Evolutionary conservation across 2,329 filamentous ascomycete genomes (phyloP), one percentile per base, ranked within the genome.

Genomic region (Albifimbria verrucaria): DNA sequence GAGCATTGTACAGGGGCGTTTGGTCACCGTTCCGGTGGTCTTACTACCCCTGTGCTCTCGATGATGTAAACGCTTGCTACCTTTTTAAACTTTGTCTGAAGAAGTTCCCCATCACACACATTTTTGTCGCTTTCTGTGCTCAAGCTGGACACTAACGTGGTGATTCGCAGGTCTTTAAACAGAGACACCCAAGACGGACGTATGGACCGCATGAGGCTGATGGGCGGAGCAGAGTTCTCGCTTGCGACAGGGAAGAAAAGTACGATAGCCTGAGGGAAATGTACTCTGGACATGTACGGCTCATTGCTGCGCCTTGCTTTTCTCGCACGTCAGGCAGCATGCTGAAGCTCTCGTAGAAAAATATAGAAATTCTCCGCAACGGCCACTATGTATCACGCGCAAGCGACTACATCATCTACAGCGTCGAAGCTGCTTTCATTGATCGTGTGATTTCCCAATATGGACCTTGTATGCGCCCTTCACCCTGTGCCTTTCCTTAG

Each of bases 51-150:
- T 77, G 77, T 77, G 79, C 82, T 83, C 87, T 96, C 93, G 83
- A 84, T 97, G 93, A 97, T 97, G 93, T 95, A 88, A 96, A 85
- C 79, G 86, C 89, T 94, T 90, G 93, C 93, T 97, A 97, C 93
- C 93, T 97, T 88, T 75, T 62, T 59, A 68, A 86, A 71, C 79
- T 83, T 83, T 88, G 89, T 97, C 93, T 97, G 93, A 97, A 80
- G 67, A 59, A 63, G 50, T 54, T 44, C 51, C 21, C 42, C 49
- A 24, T 28, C 20, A n/a, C 49, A 48, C 28, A 43, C 17, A 25
- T 45, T 49, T 49, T 21, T 36, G 36, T 49, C 45, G 52, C 46
- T 11, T 23, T 17, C 20, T 46, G 28, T 45, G 42, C 24, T 32
- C 3, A 36, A 20, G 12, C 20, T 25, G 17, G 52, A 62, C 60